Conservation (phyloP, 2,329 filamentous ascomycete genomes). For the Ophiosphaerella herpotricha region DNA sequence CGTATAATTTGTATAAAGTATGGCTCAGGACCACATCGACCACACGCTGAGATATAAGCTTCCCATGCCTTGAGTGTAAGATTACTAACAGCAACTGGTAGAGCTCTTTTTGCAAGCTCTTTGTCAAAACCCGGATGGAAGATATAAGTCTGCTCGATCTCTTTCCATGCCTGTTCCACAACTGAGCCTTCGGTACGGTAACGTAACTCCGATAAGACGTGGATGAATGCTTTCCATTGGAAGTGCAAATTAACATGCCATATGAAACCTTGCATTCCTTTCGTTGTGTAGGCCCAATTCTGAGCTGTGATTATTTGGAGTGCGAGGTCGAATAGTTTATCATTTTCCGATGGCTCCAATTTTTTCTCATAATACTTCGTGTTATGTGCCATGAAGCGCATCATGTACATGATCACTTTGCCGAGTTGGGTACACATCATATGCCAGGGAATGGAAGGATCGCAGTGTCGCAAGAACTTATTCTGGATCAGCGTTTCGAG, state of each 20-base stretch:
- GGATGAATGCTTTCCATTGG: constrained; percentile 59
- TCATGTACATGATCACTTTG: constrained; percentile 49
- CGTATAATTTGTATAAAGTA: constrained; percentile 28
- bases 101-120: constrained; percentile 41
- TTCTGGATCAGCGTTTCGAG: constrained; percentile 49
- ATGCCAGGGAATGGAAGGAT: constrained; percentile 48
- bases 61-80: constrained; percentile 54
- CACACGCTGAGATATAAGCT: constrained; percentile 22
- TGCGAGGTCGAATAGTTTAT: constrained; percentile 48
- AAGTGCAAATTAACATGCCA: constrained; percentile 57
- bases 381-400: constrained; percentile 53
- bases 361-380: constrained; percentile 45
- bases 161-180: constrained; percentile 50
- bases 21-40: constrained; percentile 17
- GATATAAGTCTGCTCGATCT: constrained; percentile 51
- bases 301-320: constrained; percentile 50
- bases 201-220: constrained; percentile 48
- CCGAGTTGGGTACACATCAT: constrained; percentile 52
- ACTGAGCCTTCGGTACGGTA: constrained; percentile 27
- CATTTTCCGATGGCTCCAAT: constrained; percentile 41
- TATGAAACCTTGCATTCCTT: constrained; percentile 47
- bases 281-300: constrained; percentile 47
- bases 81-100: constrained; percentile 51
- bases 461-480: constrained; percentile 46
- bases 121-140: constrained; percentile 49